A percentile compares a stretch with the other conserved stretches of the same genome.
These are phyloP conservation scores for Sarocladium strictum DNA, from an alignment of 2,329 filamentous ascomycete species.

Conservation along the genomic window DNA sequence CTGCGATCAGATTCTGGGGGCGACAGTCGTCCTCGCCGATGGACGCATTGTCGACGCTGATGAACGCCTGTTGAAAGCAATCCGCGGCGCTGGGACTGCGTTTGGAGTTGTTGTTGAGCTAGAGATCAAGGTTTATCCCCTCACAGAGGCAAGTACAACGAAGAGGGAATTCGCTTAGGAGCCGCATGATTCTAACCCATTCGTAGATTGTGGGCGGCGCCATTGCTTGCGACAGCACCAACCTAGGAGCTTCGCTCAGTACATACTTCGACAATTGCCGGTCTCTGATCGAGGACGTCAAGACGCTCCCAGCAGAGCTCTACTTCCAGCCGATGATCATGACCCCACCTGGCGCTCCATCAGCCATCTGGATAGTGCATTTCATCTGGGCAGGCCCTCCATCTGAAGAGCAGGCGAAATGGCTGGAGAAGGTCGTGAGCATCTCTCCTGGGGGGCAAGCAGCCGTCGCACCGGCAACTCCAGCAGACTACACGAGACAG, in stretches of 20 bases:
- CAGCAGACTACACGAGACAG: neutral
- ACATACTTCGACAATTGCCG: slow-evolving; percentile 5
- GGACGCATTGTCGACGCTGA: slow-evolving; percentile 21
- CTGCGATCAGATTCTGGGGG: slow-evolving; percentile 29
- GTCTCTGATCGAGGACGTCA: neutral
- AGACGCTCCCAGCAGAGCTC: neutral
- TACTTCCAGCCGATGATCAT: slow-evolving; percentile 7
- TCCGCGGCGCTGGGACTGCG: slow-evolving; percentile 21
- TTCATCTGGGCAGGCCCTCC: neutral
- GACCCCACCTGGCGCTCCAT: neutral
- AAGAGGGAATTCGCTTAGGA: no score
- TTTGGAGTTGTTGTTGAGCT: slow-evolving; percentile 22
- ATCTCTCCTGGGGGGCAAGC: neutral
- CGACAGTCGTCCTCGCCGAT: slow-evolving; percentile 20
- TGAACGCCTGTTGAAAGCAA: slow-evolving; percentile 20
- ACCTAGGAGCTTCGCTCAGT: neutral
- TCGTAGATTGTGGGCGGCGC: neutral
- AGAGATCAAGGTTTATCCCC: slow-evolving; percentile 19
- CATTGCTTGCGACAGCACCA: neutral
- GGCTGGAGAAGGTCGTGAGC: neutral
- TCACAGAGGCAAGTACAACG: slow-evolving; percentile 2
- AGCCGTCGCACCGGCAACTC: neutral
- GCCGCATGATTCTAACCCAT: no score
- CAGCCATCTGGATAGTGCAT: neutral
- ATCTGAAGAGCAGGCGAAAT: neutral